Base-by-base conservation (phyloP, 192 early-diverging fungal species). In the Entomortierella beljakovae region DNA sequence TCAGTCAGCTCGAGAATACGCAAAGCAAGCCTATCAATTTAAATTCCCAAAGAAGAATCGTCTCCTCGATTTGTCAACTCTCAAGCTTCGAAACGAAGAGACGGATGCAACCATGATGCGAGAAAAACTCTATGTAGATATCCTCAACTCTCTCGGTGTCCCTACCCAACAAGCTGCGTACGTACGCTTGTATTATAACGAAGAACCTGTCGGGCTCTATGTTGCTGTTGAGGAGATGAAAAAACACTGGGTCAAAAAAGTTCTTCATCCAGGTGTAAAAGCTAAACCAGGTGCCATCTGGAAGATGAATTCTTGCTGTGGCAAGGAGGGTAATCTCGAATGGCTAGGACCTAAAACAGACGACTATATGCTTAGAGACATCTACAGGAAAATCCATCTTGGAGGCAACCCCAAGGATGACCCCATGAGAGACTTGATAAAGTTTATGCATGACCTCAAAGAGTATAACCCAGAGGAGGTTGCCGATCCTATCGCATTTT, bases 51-150 rank as follows among this genome's bases (percentile, higher is more conserved):
- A 66, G 40, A 59, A 70, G 32, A 50, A 67, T 18, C 66, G 61
- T 31, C 48, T 77, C n/a, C 42, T 82, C 16, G 81, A 81, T 25
- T 53, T 80, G 1, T 59, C 61, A 40, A 69, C 61, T 18, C 56
- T 85, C 42, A 85, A 85, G 57, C 43, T 85, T 16, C 65, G 83
- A 2, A 68, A 69, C 22, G 77, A 61, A 35, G 68, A 73, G 6
- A 80, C 81, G 3, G 83, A 85, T 29, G 67, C 75, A 11, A 82
- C 81, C 31, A 71, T 85, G 71, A 61, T 85, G 11, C 76, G 83
- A 20, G 83, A 85, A 52, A 85, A 82, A 48, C 15, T 85, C 6
- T 85, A 85, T 46, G 34, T 61, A 15, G 83, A 85, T 66, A 50
- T 82, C n/a, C 54, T 85, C 32, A 59, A 75, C 50, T 75, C 83